These are phyloP conservation scores for Fagus sylvatica DNA, from an alignment of 306 rosid species.

Conservation along the genomic window DNA sequence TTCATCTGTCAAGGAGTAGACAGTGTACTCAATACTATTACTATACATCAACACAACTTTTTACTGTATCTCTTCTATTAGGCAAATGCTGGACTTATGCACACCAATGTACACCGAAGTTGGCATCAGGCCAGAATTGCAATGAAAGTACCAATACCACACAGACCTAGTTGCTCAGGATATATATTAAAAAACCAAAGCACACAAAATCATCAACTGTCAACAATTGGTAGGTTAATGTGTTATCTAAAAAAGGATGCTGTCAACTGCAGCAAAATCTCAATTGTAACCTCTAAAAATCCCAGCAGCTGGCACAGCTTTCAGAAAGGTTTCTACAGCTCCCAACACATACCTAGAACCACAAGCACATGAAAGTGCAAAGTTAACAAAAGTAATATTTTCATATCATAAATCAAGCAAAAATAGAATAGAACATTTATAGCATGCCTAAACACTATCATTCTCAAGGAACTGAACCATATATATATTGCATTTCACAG, in stretches of 20 bases:
- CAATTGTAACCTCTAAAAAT: constrained; percentile 74
- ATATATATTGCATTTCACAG: constrained; percentile 11
- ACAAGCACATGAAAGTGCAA: constrained; percentile 38
- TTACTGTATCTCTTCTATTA: not conserved
- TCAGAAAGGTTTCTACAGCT: constrained; percentile 98
- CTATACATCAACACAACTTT: not conserved
- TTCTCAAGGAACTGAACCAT: constrained; percentile 19
- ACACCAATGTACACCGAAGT: not conserved
- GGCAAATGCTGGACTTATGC: not conserved
- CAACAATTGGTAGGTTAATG: not conserved
- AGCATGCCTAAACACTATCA: constrained; percentile 15
- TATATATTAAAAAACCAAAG: not conserved
- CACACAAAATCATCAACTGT: not conserved
- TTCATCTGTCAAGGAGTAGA: not conserved
- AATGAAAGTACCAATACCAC: not conserved
- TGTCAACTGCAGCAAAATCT: constrained; percentile 3
- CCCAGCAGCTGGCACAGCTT: constrained; percentile 94
- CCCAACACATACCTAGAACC: constrained; percentile 90
- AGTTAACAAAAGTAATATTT: constrained; percentile 13
- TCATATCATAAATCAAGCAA: constrained; percentile 18
- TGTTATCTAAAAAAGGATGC: not conserved
- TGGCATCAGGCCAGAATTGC: not conserved
- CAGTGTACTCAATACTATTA: not conserved
- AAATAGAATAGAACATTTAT: constrained; percentile 14
- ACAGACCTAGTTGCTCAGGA: not conserved